Evolutionary conservation across 2,329 filamentous ascomycete species (phyloP).

Genomic region (Zelopaecilomyces penicillatus): DNA sequence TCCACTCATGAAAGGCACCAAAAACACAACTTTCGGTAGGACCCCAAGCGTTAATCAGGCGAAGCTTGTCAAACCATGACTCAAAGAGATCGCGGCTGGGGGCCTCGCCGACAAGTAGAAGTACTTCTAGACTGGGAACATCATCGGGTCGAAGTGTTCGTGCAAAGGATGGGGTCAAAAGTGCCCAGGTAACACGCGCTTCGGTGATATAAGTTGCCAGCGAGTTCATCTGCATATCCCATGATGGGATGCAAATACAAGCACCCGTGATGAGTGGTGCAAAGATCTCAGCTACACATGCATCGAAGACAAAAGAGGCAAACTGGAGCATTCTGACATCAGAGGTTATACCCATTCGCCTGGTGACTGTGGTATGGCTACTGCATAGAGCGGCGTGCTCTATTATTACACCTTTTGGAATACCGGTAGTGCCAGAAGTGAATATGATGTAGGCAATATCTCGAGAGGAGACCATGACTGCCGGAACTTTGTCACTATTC

Average conservation of each 20-base stretch:
- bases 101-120: conserved; percentile 4
- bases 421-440: not conserved
- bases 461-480: not conserved
- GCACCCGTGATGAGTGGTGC: not conserved
- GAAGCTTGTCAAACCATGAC: too few species aligned
- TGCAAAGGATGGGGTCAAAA: not conserved
- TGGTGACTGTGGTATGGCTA: not conserved
- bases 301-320: not conserved
- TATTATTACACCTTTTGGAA: not conserved
- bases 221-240: not conserved
- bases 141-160: not conserved
- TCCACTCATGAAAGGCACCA: too few species aligned
- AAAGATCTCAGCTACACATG: not conserved
- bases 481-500: not conserved
- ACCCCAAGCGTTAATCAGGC: too few species aligned
- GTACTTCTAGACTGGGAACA: conserved; percentile 3
- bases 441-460: not conserved
- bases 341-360: not conserved
- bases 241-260: not conserved
- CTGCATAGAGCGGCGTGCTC: not conserved
- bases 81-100: not conserved
- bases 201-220: not conserved
- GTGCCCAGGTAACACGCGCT: not conserved
- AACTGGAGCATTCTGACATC: not conserved
- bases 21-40: too few species aligned